Base-by-base conservation (phyloP, 2,329 filamentous ascomycete species). In the Alternaria triticimaculans region DNA sequence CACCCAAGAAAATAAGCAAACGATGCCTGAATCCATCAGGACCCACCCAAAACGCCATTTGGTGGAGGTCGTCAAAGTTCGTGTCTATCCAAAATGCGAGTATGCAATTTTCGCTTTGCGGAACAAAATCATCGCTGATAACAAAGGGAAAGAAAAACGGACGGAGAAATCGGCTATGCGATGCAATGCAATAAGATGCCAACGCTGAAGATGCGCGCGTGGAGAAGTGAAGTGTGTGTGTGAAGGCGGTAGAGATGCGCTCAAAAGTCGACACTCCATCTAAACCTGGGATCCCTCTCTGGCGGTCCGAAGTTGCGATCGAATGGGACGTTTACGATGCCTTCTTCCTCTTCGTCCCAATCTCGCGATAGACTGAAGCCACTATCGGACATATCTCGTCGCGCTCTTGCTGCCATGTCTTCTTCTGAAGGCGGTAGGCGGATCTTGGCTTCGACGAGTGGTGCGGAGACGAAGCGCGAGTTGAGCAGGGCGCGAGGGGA, bases 181-280 rank as follows among this genome's bases (percentile, higher is more conserved):
- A 58, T 61, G 53, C 25, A 15, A 54, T 60, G 50, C 25, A 20
- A 33, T 33, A 46, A 37, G 44, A 55, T 30, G 50, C 44, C 18
- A 9, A 25, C 28, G 18, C 37, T 51, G 54, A 41, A 14, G 45
- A 41, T 60, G 43, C 28, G 50, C 44, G 28, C 18, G 26, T n/a
- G 15, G 18, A 58, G 37, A 53, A 57, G 21, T 20, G 12, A 55
- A 21, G 33, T 12, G n/a, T 18, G 5, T 9, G 23, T 9, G 28
- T 56, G 28, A 21, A 14, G 25, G 20, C 37, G 28, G 49, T 53
- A 25, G 49, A 30, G 53, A 56, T 41, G 20, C 6, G 14, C 44
- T 51, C 58, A 83, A 57, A 83, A 79, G 60, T 83, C 82, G 55
- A 83, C 81, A 64, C 76, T 82, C 80, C 80, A 82, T 58, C 81